Base-by-base conservation (phyloP, 176 grass and related monocot genomes). In the Avena insularis region DNA sequence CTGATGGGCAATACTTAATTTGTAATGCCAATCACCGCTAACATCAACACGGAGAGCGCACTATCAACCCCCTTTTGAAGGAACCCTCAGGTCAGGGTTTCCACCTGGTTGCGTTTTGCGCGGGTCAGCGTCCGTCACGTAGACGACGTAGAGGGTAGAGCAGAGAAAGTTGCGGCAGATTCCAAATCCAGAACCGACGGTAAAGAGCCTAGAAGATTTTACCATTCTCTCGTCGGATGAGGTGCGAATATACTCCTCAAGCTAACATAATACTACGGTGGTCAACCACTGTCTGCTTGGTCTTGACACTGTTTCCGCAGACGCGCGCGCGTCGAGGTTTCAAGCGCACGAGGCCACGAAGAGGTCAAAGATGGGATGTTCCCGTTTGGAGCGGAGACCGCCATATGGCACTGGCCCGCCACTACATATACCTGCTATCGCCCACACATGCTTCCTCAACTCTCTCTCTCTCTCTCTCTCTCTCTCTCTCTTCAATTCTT, bases 341-440 rank as follows among this genome's bases (percentile, higher is more conserved):
- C 43, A 57, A 49, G 71, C 72, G 45, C 27, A 66, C 63, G 63
- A 66, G 63, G 63, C 79, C 66, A 27, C 46, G 70, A 64, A 61
- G 63, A n/a, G 61, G 81, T 85, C 86, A 87, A 80, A 81, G 68
- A 78, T 0, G 45, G 33, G 33, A 35, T 35, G 33, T 35, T 4
- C 8, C 17, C 21, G 11, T 40, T 45, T 9, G 6, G 46, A 47
- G 8, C 7, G 46, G 46, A 47, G 46, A 47, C 46, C 46, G 46
- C 46, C 46, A 47, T 9, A 47, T 9, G 46, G 46, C 46, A 47
- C 46, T 47, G 46, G 46, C 46, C 70, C 75, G 71, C 40, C 45
- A 4, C 7, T 83, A 82, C 23, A 71, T 88, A 88, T 69, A 13
- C 69, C 2, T 79, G 14, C 29, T 47, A 11, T 43, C 51, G 27